phyloP scores from a whole-genome alignment of 805 yeast genomes.

The Sugiyamaella lignohabitans region DNA sequence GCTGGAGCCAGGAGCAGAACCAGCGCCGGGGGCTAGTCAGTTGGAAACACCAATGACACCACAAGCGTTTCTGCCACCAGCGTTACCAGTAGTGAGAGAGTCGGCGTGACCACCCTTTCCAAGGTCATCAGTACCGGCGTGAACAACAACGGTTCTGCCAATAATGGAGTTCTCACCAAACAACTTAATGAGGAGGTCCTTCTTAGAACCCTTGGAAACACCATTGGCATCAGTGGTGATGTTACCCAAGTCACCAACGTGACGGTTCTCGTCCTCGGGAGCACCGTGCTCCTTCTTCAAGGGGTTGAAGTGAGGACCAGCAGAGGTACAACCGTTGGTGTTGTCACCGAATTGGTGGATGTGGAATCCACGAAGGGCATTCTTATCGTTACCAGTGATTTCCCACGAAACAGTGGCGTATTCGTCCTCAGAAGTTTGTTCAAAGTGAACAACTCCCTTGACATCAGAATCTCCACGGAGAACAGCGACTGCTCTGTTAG shows the following conservation, averaged over 20 bases:
- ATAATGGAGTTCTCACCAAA: conserved; percentile 81
- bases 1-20: too few relatives aligned
- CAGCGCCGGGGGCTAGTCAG: too few relatives aligned
- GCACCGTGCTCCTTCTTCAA: conserved; percentile 86
- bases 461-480: conserved; percentile 92
- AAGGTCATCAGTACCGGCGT: conserved; percentile 86
- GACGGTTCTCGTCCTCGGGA: conserved; percentile 73
- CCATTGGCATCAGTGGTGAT: conserved; percentile 80
- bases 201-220: conserved; percentile 82
- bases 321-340: conserved; percentile 98
- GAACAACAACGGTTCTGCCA: conserved; percentile 95
- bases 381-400: conserved; percentile 80
- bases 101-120: conserved; percentile 92
- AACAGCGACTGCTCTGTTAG: conserved; percentile 64
- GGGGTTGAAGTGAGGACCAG: conserved; percentile 97
- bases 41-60: conserved; percentile 85
- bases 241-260: conserved; percentile 97
- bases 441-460: conserved; percentile 79
- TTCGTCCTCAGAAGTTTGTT: conserved; percentile 69
- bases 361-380: conserved; percentile 95
- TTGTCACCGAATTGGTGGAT: conserved; percentile 97
- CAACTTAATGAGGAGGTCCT: conserved; percentile 71
- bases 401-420: conserved; percentile 88
- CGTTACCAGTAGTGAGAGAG: conserved; percentile 92
- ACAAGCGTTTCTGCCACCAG: conserved; percentile 97